Conservation (phyloP, 176 grass and related monocot genomes). For the Bonia amplexicaulis region DNA sequence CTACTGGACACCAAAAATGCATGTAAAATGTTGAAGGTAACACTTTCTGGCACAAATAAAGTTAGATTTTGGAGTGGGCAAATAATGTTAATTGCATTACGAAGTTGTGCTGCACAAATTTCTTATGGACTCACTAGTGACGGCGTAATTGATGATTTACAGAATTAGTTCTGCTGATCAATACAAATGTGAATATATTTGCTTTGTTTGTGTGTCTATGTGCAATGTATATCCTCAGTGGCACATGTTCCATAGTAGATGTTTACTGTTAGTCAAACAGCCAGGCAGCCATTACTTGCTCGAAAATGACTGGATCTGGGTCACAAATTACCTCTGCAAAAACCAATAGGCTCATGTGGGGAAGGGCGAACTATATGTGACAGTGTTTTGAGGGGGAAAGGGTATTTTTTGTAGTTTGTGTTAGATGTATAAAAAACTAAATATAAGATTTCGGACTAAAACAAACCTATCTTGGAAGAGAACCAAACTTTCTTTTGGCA, state of each 20-base stretch:
- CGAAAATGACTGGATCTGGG: neutral
- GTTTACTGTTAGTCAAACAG: neutral
- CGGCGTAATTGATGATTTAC: neutral
- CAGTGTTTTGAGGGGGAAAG: neutral
- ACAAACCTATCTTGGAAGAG: neutral
- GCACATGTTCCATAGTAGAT: neutral
- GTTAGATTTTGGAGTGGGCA: neutral
- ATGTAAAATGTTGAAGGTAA: neutral
- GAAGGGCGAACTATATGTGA: neutral
- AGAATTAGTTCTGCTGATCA: neutral
- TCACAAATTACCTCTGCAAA: neutral
- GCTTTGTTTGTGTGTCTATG: neutral
- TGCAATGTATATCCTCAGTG: neutral
- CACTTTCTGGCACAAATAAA: neutral
- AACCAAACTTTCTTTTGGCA: neutral
- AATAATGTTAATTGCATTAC: neutral
- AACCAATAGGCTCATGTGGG: neutral
- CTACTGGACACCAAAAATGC: neutral
- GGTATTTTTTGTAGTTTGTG: neutral
- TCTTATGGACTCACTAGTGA: neutral
- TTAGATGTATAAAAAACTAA: neutral
- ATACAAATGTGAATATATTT: neutral
- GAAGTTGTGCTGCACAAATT: neutral
- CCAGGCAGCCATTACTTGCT: neutral
- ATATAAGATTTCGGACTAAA: neutral